phyloP scores from a whole-genome alignment of 1,284 basidiomycete species.

The Sporisorium reilianum region DNA sequence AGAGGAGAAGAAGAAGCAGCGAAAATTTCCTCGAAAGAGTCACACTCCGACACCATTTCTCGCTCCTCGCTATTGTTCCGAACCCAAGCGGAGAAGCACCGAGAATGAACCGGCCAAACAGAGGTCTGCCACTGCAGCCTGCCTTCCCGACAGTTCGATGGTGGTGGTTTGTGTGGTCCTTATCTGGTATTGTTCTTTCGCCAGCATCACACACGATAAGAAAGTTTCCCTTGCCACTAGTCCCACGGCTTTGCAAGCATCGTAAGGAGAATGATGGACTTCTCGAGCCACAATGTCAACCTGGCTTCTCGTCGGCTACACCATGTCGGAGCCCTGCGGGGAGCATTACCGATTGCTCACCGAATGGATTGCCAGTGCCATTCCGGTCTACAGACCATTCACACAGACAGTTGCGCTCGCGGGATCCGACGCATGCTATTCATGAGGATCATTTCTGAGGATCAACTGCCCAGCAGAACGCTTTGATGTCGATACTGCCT shows the following conservation, averaged over 20 bases:
- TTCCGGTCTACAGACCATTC: neutral
- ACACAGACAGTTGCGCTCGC: neutral
- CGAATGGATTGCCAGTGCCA: neutral
- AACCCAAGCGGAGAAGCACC: neutral
- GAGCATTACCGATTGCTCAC: neutral
- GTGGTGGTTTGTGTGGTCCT: no score
- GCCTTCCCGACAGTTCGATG: no score
- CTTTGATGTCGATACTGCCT: conserved; percentile 29
- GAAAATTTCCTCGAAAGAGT: neutral
- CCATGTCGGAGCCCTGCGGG: no score
- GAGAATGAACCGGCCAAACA: no score
- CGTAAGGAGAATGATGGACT: neutral
- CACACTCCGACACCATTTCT: conserved; percentile 2
- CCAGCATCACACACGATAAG: neutral
- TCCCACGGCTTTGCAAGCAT: neutral
- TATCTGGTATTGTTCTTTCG: no score
- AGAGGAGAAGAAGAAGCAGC: neutral
- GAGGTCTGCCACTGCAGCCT: no score
- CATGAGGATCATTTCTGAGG: neutral
- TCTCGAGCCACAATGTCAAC: no score
- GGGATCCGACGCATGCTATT: no score
- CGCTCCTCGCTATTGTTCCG: neutral
- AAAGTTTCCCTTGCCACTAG: conserved; percentile 8
- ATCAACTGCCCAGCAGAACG: neutral
- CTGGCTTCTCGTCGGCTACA: no score